These are phyloP conservation scores for Fallopia convolvulus DNA, from an alignment of 148 eudicot genomes.

Conservation along the genomic window DNA sequence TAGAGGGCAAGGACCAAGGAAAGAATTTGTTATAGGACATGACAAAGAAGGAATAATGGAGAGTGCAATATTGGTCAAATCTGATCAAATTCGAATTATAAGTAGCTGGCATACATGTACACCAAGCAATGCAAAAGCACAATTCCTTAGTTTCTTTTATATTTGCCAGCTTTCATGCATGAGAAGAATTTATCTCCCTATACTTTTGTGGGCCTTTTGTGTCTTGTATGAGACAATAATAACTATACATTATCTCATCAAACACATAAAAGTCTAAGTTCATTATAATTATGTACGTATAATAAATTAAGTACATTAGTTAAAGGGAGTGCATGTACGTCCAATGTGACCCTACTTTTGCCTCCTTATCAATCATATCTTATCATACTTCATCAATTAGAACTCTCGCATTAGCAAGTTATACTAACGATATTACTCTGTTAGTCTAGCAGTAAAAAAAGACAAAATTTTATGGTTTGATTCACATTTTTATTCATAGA, in stretches of 20 bases:
- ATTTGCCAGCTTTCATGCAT: background rate
- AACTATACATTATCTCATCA: background rate
- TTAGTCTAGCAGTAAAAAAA: too few species aligned
- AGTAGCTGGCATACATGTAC: background rate
- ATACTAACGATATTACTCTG: too few species aligned
- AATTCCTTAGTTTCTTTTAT: background rate
- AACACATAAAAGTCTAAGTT: background rate
- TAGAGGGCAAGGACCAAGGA: background rate
- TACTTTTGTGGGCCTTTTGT: constrained; percentile 5
- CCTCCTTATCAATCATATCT: too few species aligned
- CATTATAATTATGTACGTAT: too few species aligned
- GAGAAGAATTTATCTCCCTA: background rate
- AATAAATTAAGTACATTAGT: too few species aligned
- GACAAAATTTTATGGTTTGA: too few species aligned
- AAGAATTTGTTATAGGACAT: background rate
- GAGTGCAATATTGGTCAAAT: too few species aligned
- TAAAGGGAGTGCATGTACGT: too few species aligned
- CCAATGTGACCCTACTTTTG: too few species aligned
- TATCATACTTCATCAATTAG: too few species aligned
- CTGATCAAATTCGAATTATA: background rate
- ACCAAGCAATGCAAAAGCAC: background rate
- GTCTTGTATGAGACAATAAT: background rate
- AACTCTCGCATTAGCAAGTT: too few species aligned
- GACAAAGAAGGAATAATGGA: background rate
- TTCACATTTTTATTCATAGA: too few species aligned